Base-by-base conservation (phyloP, 768 basidiomycete genomes). In the Trametes cingulata region DNA sequence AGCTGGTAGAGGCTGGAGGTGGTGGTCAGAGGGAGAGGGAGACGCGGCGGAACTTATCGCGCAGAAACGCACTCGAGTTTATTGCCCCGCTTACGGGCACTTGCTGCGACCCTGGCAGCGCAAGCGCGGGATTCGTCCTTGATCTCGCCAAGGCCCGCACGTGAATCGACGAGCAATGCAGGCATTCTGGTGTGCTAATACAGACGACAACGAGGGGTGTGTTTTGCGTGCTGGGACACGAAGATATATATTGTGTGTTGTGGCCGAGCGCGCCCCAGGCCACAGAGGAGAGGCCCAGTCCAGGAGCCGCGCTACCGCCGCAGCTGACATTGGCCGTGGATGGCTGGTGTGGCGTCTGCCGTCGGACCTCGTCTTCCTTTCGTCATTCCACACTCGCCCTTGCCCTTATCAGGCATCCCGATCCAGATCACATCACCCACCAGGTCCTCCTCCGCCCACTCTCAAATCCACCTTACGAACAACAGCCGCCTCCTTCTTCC, bases 1-100 rank as follows among this genome's bases (percentile, higher is more conserved):
- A 64, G 62, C 29, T 57, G 40, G 56, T 64, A 65, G 56, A 68
- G 48, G 49, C 67, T 68, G 61, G 40, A 46, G 57, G 54, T 63
- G 55, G 62, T 63, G 67, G 67, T 64, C n/a, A 63, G 62, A 58
- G 50, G 61, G 56, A 53, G 51, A 52, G 62, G 39, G 14, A 47
- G 43, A 25, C 39, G 45, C 54, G 60, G 64, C 58, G 57, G 67
- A 60, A 64, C 62, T 65, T 67, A 67, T 67, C 64, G 55, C 63
- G 52, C 36, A 19, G 47, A 41, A 42, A 68, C 67, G 56, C 61
- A 63, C 67, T 68, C 61, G 64, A 65, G 58, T 52, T 58, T 63
- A 57, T 64, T 57, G 56, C 57, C 56, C 56, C 56, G 61, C 52
- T 58, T 62, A 62, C 37, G 35, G 10, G 47, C 19, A 35, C 42